phyloP scores from a whole-genome alignment of 176 grass and related monocot genomes.

The Triticum timopheevii region DNA sequence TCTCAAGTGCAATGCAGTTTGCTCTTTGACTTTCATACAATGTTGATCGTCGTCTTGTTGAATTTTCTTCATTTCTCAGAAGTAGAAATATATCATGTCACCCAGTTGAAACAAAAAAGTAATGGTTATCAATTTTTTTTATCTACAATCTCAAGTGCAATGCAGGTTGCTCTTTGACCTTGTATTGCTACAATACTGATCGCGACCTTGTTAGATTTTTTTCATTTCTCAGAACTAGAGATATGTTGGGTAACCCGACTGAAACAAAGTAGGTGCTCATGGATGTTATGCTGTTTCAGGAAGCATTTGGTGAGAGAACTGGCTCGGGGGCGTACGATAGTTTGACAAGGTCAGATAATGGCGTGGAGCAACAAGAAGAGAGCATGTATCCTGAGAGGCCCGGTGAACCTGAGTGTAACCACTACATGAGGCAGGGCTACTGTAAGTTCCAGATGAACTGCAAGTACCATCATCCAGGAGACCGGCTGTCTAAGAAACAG shows the following conservation, averaged over 20 bases:
- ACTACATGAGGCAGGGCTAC: conserved; percentile 56
- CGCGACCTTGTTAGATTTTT: background rate
- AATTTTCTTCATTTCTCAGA: background rate
- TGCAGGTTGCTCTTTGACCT: background rate
- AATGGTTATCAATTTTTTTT: background rate
- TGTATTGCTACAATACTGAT: background rate
- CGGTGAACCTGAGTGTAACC: conserved; percentile 33
- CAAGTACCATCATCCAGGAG: conserved; percentile 58
- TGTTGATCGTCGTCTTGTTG: background rate
- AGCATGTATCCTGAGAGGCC: conserved; percentile 45
- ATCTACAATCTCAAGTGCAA: background rate
- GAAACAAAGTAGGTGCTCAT: background rate
- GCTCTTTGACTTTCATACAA: background rate
- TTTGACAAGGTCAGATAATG: background rate
- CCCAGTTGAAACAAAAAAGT: background rate
- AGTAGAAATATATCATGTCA: background rate
- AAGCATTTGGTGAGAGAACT: conserved; percentile 5
- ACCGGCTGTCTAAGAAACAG: conserved; percentile 12
- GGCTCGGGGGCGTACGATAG: background rate
- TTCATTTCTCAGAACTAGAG: background rate
- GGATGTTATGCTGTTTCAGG: conserved; percentile 35
- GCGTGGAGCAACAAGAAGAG: conserved; percentile 23
- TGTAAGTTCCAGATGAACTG: conserved; percentile 55
- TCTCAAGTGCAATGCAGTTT: background rate
- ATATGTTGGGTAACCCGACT: background rate